Conservation (phyloP, 2,329 filamentous ascomycete genomes). For the Phialophora macrospora region DNA sequence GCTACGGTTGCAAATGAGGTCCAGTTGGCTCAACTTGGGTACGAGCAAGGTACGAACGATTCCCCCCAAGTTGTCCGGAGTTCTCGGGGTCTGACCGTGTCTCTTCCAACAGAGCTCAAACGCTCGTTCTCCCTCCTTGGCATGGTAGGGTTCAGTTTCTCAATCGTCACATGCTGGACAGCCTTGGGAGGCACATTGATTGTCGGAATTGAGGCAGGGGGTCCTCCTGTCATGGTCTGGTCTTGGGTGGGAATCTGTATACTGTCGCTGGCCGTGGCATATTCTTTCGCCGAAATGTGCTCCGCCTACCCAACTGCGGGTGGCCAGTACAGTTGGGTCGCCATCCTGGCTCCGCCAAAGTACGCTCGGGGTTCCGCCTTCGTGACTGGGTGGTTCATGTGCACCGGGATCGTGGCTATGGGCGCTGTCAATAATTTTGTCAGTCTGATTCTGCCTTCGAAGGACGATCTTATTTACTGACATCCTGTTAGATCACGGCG, state of each 20-base stretch:
- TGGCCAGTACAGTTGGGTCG: slow-evolving; percentile 49
- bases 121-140: slow-evolving; percentile 61
- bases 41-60: slow-evolving; percentile 45
- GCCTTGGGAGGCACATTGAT: slow-evolving; percentile 62
- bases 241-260: slow-evolving; percentile 60
- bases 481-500: slow-evolving; percentile 48
- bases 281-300: slow-evolving; percentile 64
- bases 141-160: slow-evolving; percentile 65
- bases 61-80: background rate
- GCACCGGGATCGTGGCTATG: slow-evolving; percentile 48
- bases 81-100: slow-evolving; percentile 1
- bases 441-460: background rate
- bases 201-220: slow-evolving; percentile 60
- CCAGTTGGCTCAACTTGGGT: slow-evolving; percentile 47
- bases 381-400: slow-evolving; percentile 57
- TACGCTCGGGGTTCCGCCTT: slow-evolving; percentile 53
- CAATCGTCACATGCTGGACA: slow-evolving; percentile 64
- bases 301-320: slow-evolving; percentile 56
- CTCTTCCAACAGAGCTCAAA: slow-evolving; percentile 56
- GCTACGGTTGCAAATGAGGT: slow-evolving; percentile 42
- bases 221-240: slow-evolving; percentile 65
- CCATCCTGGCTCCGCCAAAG: slow-evolving; percentile 58
- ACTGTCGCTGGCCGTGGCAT: slow-evolving; percentile 59
- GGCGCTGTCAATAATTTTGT: slow-evolving; percentile 39
- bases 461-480: background rate